Evolutionary conservation across 2,329 filamentous ascomycete genomes (phyloP), one percentile per base, ranked within the genome.

Genomic region (Hymenoscyphus albidus): DNA sequence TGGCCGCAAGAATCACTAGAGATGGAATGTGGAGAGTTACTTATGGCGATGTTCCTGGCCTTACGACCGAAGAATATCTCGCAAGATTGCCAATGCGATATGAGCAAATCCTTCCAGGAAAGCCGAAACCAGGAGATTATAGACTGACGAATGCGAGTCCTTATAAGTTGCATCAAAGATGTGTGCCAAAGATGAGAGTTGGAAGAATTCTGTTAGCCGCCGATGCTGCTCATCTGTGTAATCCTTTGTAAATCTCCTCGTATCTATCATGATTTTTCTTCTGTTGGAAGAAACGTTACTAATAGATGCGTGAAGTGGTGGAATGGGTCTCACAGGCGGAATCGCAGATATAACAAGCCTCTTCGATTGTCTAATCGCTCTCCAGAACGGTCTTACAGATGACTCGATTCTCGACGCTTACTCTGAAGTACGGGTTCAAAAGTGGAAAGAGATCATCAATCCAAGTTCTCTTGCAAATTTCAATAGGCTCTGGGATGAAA

Each of bases 21-120:
- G 84, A 88, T 62, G 85, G 84, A 0, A 74, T 89, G 10, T 89
- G 86, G 77, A 82, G 86, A 14, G 82, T 89, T 42, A 86, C 86
- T 0, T 89, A 89, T 69, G 85, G 85, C 61, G 87, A 89, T 68
- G 76, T 76, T 0, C 77, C 80, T 0, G 82, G 80, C 1, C 78
- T 88, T 13, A 81, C 80, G 0, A 76, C 73, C 42, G 84, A 86
- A 12, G 78, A 88, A 72, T 79, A 86, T 62, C 74, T 79, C 35
- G 78, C 77, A 32, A 80, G 85, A 5, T 84, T 85, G 67, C 80
- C 83, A 1, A 74, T 74, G 66, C 86, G 85, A 65, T 89, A 83
- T 70, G 79, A 83, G 65, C 73, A 79, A 35, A 85, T 89, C 67
- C 78, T 88, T 0, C 85, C 85, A 0, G 85, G 85, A 0, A 78